Percentiles rank a stretch among this genome's conserved stretches.
Conservation (phyloP, 371 early-diverging fungal species). For the Haplosporangium sp. region DNA sequence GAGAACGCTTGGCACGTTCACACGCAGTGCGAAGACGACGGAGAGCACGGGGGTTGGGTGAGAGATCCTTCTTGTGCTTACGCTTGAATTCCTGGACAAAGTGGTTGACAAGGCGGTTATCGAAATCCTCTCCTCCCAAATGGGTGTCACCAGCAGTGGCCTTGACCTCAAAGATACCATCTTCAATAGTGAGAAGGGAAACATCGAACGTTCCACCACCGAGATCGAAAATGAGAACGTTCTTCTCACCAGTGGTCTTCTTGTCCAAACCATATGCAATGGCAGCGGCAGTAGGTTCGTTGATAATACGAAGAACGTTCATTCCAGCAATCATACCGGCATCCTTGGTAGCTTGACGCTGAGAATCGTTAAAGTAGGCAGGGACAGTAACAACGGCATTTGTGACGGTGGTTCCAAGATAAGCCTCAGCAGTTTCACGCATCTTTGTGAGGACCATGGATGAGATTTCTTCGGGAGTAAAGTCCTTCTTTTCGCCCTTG, state of each 20-base stretch:
- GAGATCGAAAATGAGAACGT: slow-evolving; percentile 95
- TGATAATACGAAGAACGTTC: slow-evolving; percentile 97
- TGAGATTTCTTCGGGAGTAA: slow-evolving; percentile 97
- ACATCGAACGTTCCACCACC: slow-evolving; percentile 99
- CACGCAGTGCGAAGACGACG: slow-evolving; percentile 96
- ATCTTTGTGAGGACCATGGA: slow-evolving; percentile 96
- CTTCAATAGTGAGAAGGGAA: slow-evolving; percentile 93
- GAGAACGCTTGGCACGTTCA: slow-evolving; percentile 96
- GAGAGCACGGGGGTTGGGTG: slow-evolving; percentile 88
- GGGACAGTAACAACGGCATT: slow-evolving; percentile 87
- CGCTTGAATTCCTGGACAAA: slow-evolving; percentile 92
- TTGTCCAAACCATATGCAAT: slow-evolving; percentile 98
- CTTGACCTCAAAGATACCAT: slow-evolving; percentile 94
- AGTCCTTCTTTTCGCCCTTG: slow-evolving; percentile 90
- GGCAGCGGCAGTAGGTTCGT: slow-evolving; percentile 99
- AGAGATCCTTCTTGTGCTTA: slow-evolving; percentile 90
- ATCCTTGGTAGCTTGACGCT: slow-evolving; percentile 99
- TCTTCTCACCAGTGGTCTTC: slow-evolving; percentile 82
- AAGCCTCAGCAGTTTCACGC: slow-evolving; percentile 97
- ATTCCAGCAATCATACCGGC: slow-evolving; percentile 96
- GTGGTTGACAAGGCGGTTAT: slow-evolving; percentile 92
- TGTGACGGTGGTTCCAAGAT: slow-evolving; percentile 89
- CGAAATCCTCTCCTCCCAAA: slow-evolving; percentile 91
- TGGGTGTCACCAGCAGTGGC: slow-evolving; percentile 98
- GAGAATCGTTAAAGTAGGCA: slow-evolving; percentile 76